Conservation (phyloP, 257 asterid genomes). For the Cordia subcordata region DNA sequence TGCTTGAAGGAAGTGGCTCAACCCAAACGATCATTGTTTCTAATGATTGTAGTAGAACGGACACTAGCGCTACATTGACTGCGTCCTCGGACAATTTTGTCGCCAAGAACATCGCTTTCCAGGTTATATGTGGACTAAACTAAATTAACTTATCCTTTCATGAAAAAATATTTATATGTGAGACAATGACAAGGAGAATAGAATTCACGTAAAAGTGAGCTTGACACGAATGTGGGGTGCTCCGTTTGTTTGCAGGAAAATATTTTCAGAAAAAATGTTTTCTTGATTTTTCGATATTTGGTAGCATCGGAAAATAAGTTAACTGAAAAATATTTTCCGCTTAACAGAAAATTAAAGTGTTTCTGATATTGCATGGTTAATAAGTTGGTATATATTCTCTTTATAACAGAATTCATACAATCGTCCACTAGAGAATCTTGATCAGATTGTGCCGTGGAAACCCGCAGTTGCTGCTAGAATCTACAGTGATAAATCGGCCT, state of each 20-base stretch:
- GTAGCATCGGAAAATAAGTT: too few relatives aligned
- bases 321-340: conserved; percentile 15
- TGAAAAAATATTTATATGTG: too few relatives aligned
- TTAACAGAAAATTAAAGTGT: too few relatives aligned
- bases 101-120: conserved; percentile 30
- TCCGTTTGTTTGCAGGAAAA: too few relatives aligned
- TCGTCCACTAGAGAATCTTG: conserved; percentile 24
- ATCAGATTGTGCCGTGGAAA: conserved; percentile 1
- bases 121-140: too few relatives aligned
- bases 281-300: too few relatives aligned
- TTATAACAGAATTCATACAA: conserved; percentile 40
- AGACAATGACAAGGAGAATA: too few relatives aligned
- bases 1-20: conserved; percentile 41
- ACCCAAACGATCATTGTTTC: conserved; percentile 25
- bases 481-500: conserved; percentile 41
- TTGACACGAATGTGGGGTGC: too few relatives aligned
- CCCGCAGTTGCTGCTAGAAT: conserved; percentile 43
- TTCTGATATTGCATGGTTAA: background rate
- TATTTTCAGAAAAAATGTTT: too few relatives aligned
- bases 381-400: background rate
- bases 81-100: conserved; percentile 38
- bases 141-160: too few relatives aligned
- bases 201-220: too few relatives aligned
- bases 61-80: conserved; percentile 31
- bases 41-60: conserved; percentile 21